These are phyloP conservation scores for Cymbidium sinense DNA, from an alignment of 106 monocot species.

Conservation along the genomic window DNA sequence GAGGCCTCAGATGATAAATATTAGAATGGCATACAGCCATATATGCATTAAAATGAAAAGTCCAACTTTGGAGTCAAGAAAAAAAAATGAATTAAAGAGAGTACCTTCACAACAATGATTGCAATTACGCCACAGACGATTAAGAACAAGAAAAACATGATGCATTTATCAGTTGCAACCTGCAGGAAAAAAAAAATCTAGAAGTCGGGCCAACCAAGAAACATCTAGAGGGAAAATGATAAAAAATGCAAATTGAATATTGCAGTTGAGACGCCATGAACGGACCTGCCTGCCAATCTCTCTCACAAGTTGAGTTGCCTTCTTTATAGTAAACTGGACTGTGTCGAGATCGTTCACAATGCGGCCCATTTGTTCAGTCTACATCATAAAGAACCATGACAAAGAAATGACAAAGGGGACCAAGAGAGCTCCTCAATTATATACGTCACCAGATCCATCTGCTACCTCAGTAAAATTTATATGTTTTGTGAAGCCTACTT, in stretches of 20 bases:
- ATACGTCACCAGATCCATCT: not conserved
- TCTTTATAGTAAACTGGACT: conserved; percentile 74
- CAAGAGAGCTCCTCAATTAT: not conserved
- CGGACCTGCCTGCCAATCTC: conserved; percentile 64
- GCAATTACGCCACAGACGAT: conserved; percentile 63
- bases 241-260: not conserved
- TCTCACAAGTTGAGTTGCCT: conserved; percentile 63
- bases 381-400: not conserved
- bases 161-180: conserved; percentile 69
- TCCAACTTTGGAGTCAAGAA: not conserved
- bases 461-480: not conserved
- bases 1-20: not conserved
- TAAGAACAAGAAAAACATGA: conserved; percentile 55
- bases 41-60: not conserved
- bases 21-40: not conserved
- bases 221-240: not conserved
- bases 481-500: conserved; percentile 15
- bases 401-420: not conserved
- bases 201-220: not conserved
- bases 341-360: conserved; percentile 72
- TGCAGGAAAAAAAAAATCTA: conserved; percentile 8
- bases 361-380: conserved; percentile 77
- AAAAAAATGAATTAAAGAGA: not conserved
- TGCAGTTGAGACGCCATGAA: not conserved
- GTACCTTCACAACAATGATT: conserved; percentile 64